Evolutionary conservation across 495 filamentous ascomycete species (phyloP), one percentile per base, ranked within the genome.

Genomic region (Xylaria cubensis): DNA sequence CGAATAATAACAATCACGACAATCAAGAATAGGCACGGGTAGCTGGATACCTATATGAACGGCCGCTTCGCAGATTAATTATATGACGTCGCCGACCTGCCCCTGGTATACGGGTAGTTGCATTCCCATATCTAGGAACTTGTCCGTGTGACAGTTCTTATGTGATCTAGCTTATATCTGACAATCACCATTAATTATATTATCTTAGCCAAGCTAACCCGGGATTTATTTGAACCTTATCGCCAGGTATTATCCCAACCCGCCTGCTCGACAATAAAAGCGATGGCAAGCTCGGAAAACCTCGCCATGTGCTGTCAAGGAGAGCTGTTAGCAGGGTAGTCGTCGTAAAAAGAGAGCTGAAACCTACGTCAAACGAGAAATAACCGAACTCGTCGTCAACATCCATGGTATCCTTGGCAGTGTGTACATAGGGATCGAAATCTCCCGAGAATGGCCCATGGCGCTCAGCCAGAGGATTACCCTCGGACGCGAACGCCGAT

Each of bases 401-500:
- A 39, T 73, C 62, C 62, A 80, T 74, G 4, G 76, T 76, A 65
- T 81, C 79, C 36, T 73, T 74, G 48, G 73, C 73, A 21, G 74
- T 75, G 68, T 81, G 79, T 62, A 81, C 75, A 58, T 78, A 76
- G 12, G 72, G 72, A 63, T 77, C 72, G 24, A 72, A 73, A 44
- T 75, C 76, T 59, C 67, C 67, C 0, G 39, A 26, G 39, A 13
- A 19, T 2, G 17, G 9, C 29, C 53, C 32, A 13, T 26, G 53
- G 8, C 55, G 55, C 48, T 46, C 17, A 9, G 67, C 36, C 8
- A 69, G 34, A 21, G 67, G 67, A 44, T 69, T 69, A 42, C 76
- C 75, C 72, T 81, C 79, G 62, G 78, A 75, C 13, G 78, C 79
- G 69, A 81, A 81, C 2, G 79, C 70, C 0, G 78, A 71, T 17